These are phyloP conservation scores for Pichia terricola DNA, from an alignment of 1,139 yeast species.

Conservation along the genomic window DNA sequence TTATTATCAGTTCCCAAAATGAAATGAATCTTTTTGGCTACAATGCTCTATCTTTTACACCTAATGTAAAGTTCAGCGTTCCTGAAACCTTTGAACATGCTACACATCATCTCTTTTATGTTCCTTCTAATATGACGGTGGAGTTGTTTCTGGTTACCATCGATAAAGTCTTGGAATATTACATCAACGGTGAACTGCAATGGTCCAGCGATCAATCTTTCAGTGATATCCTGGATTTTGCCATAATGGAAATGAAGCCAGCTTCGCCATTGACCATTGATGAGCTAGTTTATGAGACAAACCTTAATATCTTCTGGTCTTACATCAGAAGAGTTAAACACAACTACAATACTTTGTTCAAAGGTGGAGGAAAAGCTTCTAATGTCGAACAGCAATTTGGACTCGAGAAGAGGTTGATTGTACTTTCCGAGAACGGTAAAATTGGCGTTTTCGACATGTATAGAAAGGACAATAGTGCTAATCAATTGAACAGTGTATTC, in stretches of 20 bases:
- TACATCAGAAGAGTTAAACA: conserved; percentile 33
- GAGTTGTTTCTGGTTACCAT: conserved; percentile 13
- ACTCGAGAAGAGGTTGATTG: conserved; percentile 36
- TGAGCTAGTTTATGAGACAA: conserved; percentile 31
- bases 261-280: conserved; percentile 27
- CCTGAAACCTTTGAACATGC: conserved; percentile 2
- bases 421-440: conserved; percentile 34
- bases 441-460: conserved; percentile 36
- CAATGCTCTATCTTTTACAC: conserved; percentile 11
- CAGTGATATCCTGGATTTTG: conserved; percentile 30
- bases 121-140: conserved; percentile 17
- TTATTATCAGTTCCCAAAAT: conserved; percentile 1
- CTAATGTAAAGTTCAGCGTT: not conserved
- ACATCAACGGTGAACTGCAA: conserved; percentile 20
- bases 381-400: conserved; percentile 31
- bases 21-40: conserved; percentile 3
- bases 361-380: conserved; percentile 1
- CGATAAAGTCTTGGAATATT: conserved; percentile 15
- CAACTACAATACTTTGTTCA: conserved; percentile 25
- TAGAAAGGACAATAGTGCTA: not conserved
- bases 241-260: conserved; percentile 31
- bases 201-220: conserved; percentile 45
- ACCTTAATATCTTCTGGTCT: conserved; percentile 30
- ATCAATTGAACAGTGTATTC: conserved; percentile 10
- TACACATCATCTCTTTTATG: conserved; percentile 2